A percentile compares a stretch with the other conserved stretches of the same genome.
These are phyloP conservation scores for Suhomyces prunicola DNA, from an alignment of 805 yeast genomes.

Conservation along the genomic window DNA sequence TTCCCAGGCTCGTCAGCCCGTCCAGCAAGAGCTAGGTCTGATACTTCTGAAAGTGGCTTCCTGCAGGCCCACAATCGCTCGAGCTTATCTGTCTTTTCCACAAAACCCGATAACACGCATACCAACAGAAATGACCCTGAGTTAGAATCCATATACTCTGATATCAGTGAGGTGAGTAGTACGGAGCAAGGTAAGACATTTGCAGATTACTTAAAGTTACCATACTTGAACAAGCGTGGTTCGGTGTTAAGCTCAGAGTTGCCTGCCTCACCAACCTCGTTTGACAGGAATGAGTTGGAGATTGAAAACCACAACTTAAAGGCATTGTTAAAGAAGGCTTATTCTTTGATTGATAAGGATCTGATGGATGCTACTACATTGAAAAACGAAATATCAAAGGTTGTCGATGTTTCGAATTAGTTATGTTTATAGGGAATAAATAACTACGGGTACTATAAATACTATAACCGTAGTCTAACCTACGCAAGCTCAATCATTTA, in stretches of 20 bases:
- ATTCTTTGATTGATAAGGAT: conserved; percentile 15
- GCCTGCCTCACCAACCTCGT: background rate
- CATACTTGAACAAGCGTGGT: conserved; percentile 11
- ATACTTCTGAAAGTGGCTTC: conserved; percentile 9
- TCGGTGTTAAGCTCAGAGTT: background rate
- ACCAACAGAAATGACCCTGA: conserved; percentile 5
- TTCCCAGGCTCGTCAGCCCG: conserved; percentile 8
- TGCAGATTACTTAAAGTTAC: conserved; percentile 21
- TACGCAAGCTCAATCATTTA: background rate
- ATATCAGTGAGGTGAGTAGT: conserved; percentile 12
- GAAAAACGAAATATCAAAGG: conserved; percentile 11
- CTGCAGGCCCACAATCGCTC: conserved; percentile 13
- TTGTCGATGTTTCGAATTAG: conserved; percentile 7
- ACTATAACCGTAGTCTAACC: background rate
- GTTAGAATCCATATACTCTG: conserved; percentile 14
- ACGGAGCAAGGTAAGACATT: conserved; percentile 12
- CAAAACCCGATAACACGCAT: conserved; percentile 1
- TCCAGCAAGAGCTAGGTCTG: conserved; percentile 8
- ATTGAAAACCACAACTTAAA: conserved; percentile 27
- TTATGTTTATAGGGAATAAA: background rate
- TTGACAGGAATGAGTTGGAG: conserved; percentile 3
- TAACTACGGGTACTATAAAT: background rate
- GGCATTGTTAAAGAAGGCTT: conserved; percentile 26
- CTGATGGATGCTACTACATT: conserved; percentile 9
- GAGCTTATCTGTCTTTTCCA: conserved; percentile 21